Conservation (phyloP, 176 grass and related monocot species). For the Aegilops umbellulata region DNA sequence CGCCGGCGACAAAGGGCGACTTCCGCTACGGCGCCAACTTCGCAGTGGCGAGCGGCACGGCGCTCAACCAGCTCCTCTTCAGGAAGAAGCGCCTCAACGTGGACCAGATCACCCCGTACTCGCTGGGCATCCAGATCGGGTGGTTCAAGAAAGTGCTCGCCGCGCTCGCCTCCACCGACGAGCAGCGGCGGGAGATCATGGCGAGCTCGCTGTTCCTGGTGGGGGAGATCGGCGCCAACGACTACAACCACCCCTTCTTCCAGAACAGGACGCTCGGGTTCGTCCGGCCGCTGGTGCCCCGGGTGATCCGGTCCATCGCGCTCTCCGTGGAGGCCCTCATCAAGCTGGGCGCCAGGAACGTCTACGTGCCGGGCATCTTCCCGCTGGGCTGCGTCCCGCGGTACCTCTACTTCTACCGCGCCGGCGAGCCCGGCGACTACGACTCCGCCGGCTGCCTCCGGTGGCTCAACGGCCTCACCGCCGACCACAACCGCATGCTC, state of each 20-base stretch:
- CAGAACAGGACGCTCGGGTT: constrained; percentile 30
- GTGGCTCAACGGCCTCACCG: constrained; percentile 36
- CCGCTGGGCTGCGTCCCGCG: constrained; percentile 38
- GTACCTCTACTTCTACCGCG: constrained; percentile 35
- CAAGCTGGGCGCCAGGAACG: constrained; percentile 37
- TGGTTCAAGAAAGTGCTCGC: constrained; percentile 61
- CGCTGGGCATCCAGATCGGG: constrained; percentile 51
- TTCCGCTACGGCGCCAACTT: constrained; percentile 73
- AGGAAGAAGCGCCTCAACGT: constrained; percentile 44
- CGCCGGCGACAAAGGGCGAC: constrained; percentile 20
- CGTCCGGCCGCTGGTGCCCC: constrained; percentile 39
- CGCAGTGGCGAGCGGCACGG: constrained; percentile 67
- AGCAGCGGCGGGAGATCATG: constrained; percentile 6
- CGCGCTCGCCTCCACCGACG: constrained; percentile 22
- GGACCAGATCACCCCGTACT: constrained; percentile 47
- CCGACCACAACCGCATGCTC: constrained; percentile 33
- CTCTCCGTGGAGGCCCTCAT: constrained; percentile 24
- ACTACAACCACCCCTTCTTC: constrained; percentile 74
- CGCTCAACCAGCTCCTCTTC: constrained; percentile 57
- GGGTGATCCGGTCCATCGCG: constrained; percentile 30
- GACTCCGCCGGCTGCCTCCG: constrained; percentile 33
- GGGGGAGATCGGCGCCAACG: constrained; percentile 71
- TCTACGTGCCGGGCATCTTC: constrained; percentile 47
- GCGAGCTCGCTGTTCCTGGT: constrained; percentile 56
- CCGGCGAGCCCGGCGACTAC: neutral